Evolutionary conservation across 805 yeast genomes (phyloP).

Genomic region (Suhomyces prunicola): DNA sequence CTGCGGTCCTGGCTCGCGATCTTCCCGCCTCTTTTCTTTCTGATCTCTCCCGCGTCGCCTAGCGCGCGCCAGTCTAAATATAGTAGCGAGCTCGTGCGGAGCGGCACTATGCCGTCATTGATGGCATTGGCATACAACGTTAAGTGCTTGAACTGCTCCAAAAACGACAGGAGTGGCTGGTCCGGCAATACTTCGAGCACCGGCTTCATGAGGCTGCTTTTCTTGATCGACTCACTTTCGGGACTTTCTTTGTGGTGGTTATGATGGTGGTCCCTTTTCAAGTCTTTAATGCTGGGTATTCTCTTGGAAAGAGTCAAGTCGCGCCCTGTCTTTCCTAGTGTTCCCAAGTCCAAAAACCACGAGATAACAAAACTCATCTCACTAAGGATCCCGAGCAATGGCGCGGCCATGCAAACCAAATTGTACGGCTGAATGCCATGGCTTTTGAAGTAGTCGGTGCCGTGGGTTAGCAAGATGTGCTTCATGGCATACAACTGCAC

Average conservation of each 20-base stretch:
- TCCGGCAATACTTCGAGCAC: constrained; percentile 39
- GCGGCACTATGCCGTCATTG: constrained; percentile 46
- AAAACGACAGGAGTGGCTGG: constrained; percentile 33
- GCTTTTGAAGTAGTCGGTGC: constrained; percentile 26
- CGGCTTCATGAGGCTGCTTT: constrained; percentile 24
- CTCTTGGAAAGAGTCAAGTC: constrained; percentile 39
- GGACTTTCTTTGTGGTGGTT: not conserved
- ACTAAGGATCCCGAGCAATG: constrained; percentile 40
- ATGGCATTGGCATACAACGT: constrained; percentile 44
- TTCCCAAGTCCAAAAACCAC: constrained; percentile 43
- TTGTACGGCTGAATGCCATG: constrained; percentile 29
- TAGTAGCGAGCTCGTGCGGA: constrained; percentile 40
- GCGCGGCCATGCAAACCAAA: constrained; percentile 41
- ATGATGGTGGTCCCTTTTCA: constrained; percentile 11
- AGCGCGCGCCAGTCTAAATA: constrained; percentile 43
- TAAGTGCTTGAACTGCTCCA: constrained; percentile 29
- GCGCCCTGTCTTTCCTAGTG: constrained; percentile 44
- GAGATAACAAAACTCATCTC: constrained; percentile 38
- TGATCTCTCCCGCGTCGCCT: constrained; percentile 34
- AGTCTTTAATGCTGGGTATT: constrained; percentile 22
- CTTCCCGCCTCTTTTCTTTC: constrained; percentile 5
- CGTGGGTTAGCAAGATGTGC: constrained; percentile 30
- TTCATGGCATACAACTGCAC: constrained; percentile 42
- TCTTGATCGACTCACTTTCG: constrained; percentile 4
- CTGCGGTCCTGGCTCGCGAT: not conserved